A percentile compares a stretch with the other conserved stretches of the same genome.
Conservation (phyloP, 352 stramenopile genomes). For the Phytophthora litchii region DNA sequence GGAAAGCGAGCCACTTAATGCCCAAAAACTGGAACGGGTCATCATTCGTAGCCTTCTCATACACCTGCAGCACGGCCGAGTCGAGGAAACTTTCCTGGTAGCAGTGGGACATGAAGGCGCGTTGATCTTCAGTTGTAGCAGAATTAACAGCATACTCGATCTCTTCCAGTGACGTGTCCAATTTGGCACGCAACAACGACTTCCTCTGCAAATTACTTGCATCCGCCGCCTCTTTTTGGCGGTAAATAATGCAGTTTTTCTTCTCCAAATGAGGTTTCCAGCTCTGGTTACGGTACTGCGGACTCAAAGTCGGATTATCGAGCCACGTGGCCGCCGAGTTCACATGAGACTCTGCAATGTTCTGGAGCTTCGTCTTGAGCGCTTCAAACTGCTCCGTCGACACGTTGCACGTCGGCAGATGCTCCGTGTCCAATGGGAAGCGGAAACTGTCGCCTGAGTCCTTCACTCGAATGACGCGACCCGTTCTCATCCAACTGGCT, state of each 20-base stretch:
- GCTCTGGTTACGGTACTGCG: conserved; percentile 56
- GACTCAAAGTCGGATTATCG: conserved; percentile 68
- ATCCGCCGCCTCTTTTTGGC: conserved; percentile 55
- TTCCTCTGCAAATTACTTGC: conserved; percentile 48
- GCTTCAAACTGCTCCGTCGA: conserved; percentile 34
- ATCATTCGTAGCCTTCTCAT: conserved; percentile 42
- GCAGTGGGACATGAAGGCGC: conserved; percentile 63
- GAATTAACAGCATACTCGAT: conserved; percentile 69
- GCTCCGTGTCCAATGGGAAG: conserved; percentile 69
- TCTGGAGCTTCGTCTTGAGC: conserved; percentile 38
- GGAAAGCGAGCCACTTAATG: conserved; percentile 78
- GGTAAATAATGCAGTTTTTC: conserved; percentile 77
- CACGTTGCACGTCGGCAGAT: conserved; percentile 54
- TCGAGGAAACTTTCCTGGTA: conserved; percentile 81
- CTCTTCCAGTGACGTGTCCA: conserved; percentile 77
- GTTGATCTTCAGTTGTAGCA: conserved; percentile 66
- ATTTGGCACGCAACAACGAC: conserved; percentile 61
- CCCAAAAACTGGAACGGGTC: conserved; percentile 77
- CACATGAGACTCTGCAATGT: conserved; percentile 49
- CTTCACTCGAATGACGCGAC: conserved; percentile 73
- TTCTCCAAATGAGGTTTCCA: conserved; percentile 77
- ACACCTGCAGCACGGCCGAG: conserved; percentile 71
- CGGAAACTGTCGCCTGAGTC: conserved; percentile 74
- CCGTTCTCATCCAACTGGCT: conserved; percentile 69
- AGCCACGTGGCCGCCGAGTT: conserved; percentile 61